Conservation (phyloP, 1,284 basidiomycete genomes). For the Ganoderma meredithae region DNA sequence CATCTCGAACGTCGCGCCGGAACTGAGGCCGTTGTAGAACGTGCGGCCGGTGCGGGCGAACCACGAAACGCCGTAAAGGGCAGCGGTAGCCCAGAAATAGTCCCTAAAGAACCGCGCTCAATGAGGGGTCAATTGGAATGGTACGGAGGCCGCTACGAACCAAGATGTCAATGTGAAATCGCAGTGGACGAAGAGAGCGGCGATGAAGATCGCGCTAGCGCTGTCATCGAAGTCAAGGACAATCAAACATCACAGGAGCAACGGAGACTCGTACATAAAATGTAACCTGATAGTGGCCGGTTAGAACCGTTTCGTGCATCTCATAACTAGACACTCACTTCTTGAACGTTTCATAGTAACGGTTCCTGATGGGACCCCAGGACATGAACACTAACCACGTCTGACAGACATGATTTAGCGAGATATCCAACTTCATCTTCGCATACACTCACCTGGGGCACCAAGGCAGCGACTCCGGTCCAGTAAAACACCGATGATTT, state of each 20-base stretch:
- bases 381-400: conserved; percentile 39
- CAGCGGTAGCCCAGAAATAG: conserved; percentile 48
- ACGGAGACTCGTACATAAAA: conserved; percentile 14
- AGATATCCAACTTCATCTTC: too few species aligned
- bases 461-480: conserved; percentile 47
- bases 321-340: conserved; percentile 41
- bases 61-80: conserved; percentile 44
- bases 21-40: conserved; percentile 39
- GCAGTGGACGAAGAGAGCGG: conserved; percentile 48
- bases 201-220: conserved; percentile 42
- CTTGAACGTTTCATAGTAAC: conserved; percentile 51
- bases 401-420: not conserved
- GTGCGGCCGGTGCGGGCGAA: conserved; percentile 43
- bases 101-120: conserved; percentile 31
- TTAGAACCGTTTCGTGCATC: not conserved
- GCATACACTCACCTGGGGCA: conserved; percentile 41
- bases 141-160: not conserved
- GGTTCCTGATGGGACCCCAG: conserved; percentile 44
- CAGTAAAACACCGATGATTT: conserved; percentile 41
- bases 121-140: not conserved
- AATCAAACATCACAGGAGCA: not conserved
- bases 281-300: conserved; percentile 9
- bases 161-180: conserved; percentile 40
- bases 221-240: conserved; percentile 20
- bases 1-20: conserved; percentile 41